Base-by-base conservation (phyloP, 2,329 filamentous ascomycete species). In the Paracamarosporium sp. region DNA sequence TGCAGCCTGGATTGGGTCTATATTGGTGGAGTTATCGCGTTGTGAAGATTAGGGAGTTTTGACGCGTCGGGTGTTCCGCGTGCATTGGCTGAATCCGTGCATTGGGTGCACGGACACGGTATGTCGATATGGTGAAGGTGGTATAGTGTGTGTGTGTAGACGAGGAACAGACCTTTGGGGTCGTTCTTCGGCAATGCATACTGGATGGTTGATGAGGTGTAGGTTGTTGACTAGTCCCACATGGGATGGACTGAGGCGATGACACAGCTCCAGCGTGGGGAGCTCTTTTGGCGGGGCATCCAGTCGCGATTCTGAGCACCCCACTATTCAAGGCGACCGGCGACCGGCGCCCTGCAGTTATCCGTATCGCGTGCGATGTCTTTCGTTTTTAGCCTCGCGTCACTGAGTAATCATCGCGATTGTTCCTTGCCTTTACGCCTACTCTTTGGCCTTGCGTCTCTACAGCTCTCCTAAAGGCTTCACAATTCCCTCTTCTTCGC, bases 331-430 rank as follows among this genome's bases (percentile, higher is more conserved):
- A 38, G 5, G 17, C 35, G 44, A 30, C 28, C 28, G 15, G 41
- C 38, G 25, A 30, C 28, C 28, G 15, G 41, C 38, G 25, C 25
- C 43, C 43, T 30, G 13, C 44, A 33, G 44, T n/a, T 4, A 28
- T 30, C 24, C 28, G 44, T 48, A 48, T 48, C 45, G 45, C 31
- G 28, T 35, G 45, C 45, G 28, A 48, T 48, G 17, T 25, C 12
- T 36, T n/a, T 27, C 11, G 9, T 17, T 35, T n/a, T 33, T 35
- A 35, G 45, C 22, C 20, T 25, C 45, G 20, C 45, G 22, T 35
- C 30, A 25, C 20, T 36, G n/a, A 13, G 30, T 48, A 48, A 48
- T 36, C 45, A 48, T 35, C 30, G 11, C 30, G 22, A 25, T 17
- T 25, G 20, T 20, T 25, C 20, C 22, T 20, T n/a, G 4, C 25